Conservation (phyloP, 805 yeast genomes). For the Cyberlindnera maclurae region DNA sequence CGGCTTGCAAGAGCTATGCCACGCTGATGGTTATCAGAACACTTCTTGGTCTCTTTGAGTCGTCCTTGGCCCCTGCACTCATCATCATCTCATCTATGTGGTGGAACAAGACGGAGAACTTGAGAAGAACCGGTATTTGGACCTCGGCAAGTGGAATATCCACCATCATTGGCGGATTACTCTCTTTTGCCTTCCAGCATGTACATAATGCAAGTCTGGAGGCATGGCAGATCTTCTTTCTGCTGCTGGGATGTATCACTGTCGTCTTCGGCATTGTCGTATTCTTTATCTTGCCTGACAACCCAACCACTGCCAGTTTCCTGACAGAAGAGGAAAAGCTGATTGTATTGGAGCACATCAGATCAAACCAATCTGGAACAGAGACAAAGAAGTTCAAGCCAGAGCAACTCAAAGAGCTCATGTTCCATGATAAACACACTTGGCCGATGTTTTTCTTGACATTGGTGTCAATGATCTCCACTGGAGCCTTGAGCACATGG, state of each 20-base stretch:
- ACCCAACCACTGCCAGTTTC: conserved; percentile 29
- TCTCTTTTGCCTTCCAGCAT: conserved; percentile 46
- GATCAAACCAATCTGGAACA: conserved; percentile 39
- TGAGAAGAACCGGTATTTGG: conserved; percentile 44
- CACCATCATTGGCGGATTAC: conserved; percentile 36
- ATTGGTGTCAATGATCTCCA: conserved; percentile 36
- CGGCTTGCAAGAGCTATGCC: conserved; percentile 43
- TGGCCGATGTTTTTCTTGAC: conserved; percentile 40
- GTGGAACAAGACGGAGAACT: conserved; percentile 44
- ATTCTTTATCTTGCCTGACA: conserved; percentile 40
- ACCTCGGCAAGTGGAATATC: conserved; percentile 45
- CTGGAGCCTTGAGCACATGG: conserved; percentile 33
- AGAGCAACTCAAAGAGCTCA: conserved; percentile 35
- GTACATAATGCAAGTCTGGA: conserved; percentile 31
- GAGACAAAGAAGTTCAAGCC: conserved; percentile 34
- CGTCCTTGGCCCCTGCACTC: conserved; percentile 45
- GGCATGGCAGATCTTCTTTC: conserved; percentile 53
- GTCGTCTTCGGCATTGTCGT: conserved; percentile 39
- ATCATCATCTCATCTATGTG: conserved; percentile 51
- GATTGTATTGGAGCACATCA: conserved; percentile 32
- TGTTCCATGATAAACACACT: conserved; percentile 35
- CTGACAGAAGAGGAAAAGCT: conserved; percentile 31
- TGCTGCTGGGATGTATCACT: conserved; percentile 47
- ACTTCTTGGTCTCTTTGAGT: conserved; percentile 44
- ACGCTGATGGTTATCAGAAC: conserved; percentile 45